Conservation (phyloP, 2,329 filamentous ascomycete genomes). For the Aspergillus viridinutans region DNA sequence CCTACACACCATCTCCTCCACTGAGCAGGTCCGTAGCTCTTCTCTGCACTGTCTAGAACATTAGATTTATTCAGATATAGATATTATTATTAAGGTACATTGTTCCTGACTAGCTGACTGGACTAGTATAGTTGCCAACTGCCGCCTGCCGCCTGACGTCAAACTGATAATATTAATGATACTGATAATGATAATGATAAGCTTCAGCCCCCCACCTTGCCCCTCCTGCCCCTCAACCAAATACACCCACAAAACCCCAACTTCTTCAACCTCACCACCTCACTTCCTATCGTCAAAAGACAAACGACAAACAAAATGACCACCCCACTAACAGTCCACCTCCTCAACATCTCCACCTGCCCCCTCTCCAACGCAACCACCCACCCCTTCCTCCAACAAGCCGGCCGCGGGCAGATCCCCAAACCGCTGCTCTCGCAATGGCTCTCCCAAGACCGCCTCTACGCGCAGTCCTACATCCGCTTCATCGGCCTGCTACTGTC, state of each 20-base stretch:
- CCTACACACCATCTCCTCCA: too few relatives aligned
- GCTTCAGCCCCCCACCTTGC: background rate
- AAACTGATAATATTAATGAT: background rate
- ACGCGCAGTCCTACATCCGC: conserved; percentile 65
- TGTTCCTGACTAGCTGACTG: background rate
- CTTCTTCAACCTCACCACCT: background rate
- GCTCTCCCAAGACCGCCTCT: conserved; percentile 69
- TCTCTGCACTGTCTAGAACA: too few relatives aligned
- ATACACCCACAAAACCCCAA: too few relatives aligned
- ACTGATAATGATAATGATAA: background rate
- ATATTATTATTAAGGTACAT: too few relatives aligned
- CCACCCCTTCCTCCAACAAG: conserved; percentile 61
- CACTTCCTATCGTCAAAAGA: too few relatives aligned
- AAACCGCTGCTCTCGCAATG: conserved; percentile 57
- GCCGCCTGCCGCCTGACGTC: background rate
- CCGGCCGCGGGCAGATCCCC: conserved; percentile 59
- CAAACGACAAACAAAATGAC: conserved; percentile 20
- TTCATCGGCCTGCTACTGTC: conserved; percentile 63
- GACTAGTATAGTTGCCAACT: background rate
- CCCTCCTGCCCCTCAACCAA: background rate
- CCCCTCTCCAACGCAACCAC: conserved; percentile 58
- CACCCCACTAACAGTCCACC: conserved; percentile 52
- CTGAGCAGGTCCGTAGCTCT: too few relatives aligned
- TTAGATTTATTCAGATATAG: too few relatives aligned
- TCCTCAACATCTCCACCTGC: conserved; percentile 48